Base-by-base conservation (phyloP, 1,284 basidiomycete genomes). In the Trichosporon sp. region DNA sequence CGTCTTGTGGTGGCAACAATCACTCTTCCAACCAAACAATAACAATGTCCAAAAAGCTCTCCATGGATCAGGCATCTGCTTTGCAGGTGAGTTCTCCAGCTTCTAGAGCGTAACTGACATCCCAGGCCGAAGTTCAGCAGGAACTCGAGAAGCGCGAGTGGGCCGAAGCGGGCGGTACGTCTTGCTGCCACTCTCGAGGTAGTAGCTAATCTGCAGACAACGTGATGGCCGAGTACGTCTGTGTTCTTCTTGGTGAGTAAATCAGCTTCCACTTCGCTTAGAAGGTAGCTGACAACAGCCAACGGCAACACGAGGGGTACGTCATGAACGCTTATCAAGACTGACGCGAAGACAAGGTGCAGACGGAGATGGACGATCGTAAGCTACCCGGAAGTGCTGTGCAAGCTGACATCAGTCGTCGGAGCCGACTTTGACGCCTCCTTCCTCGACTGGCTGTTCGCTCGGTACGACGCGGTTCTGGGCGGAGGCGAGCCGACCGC, bases 151-250 rank as follows among this genome's bases (percentile, higher is more conserved):
- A 73, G 56, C 70, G 80, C 71, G 80, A 82, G 72, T 82, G 80
- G 79, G 80, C 80, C 23, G 80, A 82, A 67, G 69, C 77, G 1
- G 74, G 74, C 27, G 80, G 80, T 81, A 44, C 13, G 75, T 68
- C 3, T n/a, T 4, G 29, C 63, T 38, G 25, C 35, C 25, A 15
- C n/a, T 11, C 38, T n/a, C 18, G 15, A 8, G 12, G 5, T 1
- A 9, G 1, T 32, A 23, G 51, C 38, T 68, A 34, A 66, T 60
- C 21, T 27, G 29, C 7, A 80, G 80, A 82, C 68, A 74, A 73
- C 69, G 80, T 82, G 63, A 82, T 82, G 80, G 80, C 80, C 12
- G 80, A 82, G 69, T 82, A 82, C 69, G 73, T 82, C 27, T 79
- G 77, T 2, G 80, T 82, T 12, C 68, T 82, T 11, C 74, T 82